Base-by-base conservation (phyloP, 192 early-diverging fungal genomes). In the Coemansia pectinata region DNA sequence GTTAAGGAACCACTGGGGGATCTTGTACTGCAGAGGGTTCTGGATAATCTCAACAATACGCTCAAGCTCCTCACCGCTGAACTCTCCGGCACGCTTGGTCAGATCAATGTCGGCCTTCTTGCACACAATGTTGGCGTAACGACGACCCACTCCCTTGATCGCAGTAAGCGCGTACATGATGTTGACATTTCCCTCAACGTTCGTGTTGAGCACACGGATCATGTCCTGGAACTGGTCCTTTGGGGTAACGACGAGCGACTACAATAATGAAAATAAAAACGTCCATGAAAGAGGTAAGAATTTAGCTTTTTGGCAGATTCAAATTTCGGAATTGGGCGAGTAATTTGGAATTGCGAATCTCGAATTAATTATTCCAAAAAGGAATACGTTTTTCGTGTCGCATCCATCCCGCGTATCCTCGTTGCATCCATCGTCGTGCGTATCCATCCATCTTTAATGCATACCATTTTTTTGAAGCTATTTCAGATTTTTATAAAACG, bases 1-100 rank as follows among this genome's bases (percentile, higher is more conserved):
- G 92, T 99, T 99, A 66, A 99, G 90, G 93, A 97, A 99, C 97
- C 97, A 99, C 86, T 93, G 87, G 68, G 97, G 97, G 88, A 99
- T 96, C 90, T 97, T 96, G 91, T 96, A 99, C 87, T 99, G 94
- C 77, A 92, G 91, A 64, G 97, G 97, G 93, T 98, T 96, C 87
- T 99, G 97, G 86, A 99, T 90, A 84, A 99, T 99, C 80, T 91
- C 94, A 66, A 99, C 95, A 61, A 99, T 85, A 76, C 97, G 94
- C 88, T 97, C 97, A 65, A 97, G 92, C 89, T 99, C 97, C 83
- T 97, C 97, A 85, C 90, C 92, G 86, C 91, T 88, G 70, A 97
- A 89, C 88, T 99, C 96, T 89, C 97, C 97, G 77, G 97, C 97
- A 86, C 94, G 92, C 91, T 99, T 99, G 86, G 74, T 90, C 72